Percentiles rank a stretch among this genome's conserved stretches.
Evolutionary conservation across 345 rosid genomes (phyloP).

Genomic region (Aquilaria malaccensis): DNA sequence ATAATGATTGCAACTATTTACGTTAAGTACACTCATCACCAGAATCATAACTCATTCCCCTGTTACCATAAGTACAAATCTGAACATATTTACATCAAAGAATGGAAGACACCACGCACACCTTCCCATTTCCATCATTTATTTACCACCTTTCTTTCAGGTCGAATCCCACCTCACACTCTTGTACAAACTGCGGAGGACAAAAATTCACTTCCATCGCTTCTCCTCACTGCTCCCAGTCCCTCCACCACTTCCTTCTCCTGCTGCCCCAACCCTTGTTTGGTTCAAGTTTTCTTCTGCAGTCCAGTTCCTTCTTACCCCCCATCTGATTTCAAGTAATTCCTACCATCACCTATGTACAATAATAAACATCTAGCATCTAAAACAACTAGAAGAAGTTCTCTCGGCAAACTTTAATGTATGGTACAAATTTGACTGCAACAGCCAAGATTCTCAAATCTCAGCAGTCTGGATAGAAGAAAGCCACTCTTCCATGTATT

Average conservation of each 20-base stretch:
- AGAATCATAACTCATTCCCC: not conserved
- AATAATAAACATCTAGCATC: slow-evolving; percentile 7
- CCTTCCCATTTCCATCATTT: not conserved
- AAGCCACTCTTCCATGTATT: slow-evolving; percentile 57
- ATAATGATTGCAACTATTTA: too few species aligned
- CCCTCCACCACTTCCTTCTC: too few species aligned
- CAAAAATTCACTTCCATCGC: too few species aligned
- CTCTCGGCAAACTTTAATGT: slow-evolving; percentile 11
- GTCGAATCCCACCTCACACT: too few species aligned
- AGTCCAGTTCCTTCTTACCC: too few species aligned
- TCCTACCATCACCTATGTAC: not conserved
- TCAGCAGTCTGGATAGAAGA: slow-evolving; percentile 42
- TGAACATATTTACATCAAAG: slow-evolving; percentile 19
- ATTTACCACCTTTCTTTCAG: too few species aligned
- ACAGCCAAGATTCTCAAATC: slow-evolving; percentile 2
- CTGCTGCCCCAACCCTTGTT: too few species aligned
- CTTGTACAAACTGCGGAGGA: too few species aligned
- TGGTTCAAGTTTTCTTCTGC: too few species aligned
- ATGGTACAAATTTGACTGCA: not conserved
- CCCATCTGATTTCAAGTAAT: not conserved
- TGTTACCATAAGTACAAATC: slow-evolving; percentile 8
- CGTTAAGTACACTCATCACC: too few species aligned
- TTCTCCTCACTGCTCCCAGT: too few species aligned
- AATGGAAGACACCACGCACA: slow-evolving; percentile 12
- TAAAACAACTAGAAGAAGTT: slow-evolving; percentile 7